Percentiles rank a stretch among this genome's conserved stretches.
Evolutionary conservation across 805 yeast species (phyloP).

Genomic region (Metschnikowia picachoensis): DNA sequence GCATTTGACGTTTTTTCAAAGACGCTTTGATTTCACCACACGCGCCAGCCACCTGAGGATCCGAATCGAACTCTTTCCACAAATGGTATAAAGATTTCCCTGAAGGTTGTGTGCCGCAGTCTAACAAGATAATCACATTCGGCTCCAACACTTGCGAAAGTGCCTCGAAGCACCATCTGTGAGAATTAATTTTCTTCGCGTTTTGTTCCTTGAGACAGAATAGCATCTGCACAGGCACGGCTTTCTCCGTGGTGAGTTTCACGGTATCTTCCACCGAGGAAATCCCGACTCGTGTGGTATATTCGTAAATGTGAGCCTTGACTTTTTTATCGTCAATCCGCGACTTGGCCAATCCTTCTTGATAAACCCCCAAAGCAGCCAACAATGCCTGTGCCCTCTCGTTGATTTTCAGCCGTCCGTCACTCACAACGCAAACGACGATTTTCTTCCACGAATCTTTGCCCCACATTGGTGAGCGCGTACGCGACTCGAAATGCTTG

Average conservation of each 20-base stretch:
- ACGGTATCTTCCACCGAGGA: slow-evolving; percentile 50
- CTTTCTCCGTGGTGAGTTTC: slow-evolving; percentile 47
- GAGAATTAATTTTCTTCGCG: slow-evolving; percentile 63
- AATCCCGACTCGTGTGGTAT: slow-evolving; percentile 56
- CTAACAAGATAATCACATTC: slow-evolving; percentile 52
- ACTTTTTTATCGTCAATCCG: slow-evolving; percentile 57
- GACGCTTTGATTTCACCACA: slow-evolving; percentile 69
- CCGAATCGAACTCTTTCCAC: slow-evolving; percentile 61
- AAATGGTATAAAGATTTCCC: slow-evolving; percentile 52
- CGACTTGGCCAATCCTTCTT: slow-evolving; percentile 61
- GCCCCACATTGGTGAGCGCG: slow-evolving; percentile 45
- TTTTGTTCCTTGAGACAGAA: slow-evolving; percentile 60
- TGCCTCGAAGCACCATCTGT: slow-evolving; percentile 68
- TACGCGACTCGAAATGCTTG: slow-evolving; percentile 49
- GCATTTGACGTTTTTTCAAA: slow-evolving; percentile 42
- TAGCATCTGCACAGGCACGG: slow-evolving; percentile 60
- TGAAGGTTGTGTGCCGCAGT: slow-evolving; percentile 64
- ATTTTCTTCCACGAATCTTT: slow-evolving; percentile 56
- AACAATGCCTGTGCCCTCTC: slow-evolving; percentile 58
- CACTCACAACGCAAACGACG: slow-evolving; percentile 60
- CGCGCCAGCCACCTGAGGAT: slow-evolving; percentile 62
- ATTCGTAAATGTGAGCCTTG: slow-evolving; percentile 63
- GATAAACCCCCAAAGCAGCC: slow-evolving; percentile 63
- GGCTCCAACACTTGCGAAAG: slow-evolving; percentile 56
- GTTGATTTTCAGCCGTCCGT: slow-evolving; percentile 63